phyloP scores from a whole-genome alignment of 331 rosid species.

The Rhamnella rubrinervis region DNA sequence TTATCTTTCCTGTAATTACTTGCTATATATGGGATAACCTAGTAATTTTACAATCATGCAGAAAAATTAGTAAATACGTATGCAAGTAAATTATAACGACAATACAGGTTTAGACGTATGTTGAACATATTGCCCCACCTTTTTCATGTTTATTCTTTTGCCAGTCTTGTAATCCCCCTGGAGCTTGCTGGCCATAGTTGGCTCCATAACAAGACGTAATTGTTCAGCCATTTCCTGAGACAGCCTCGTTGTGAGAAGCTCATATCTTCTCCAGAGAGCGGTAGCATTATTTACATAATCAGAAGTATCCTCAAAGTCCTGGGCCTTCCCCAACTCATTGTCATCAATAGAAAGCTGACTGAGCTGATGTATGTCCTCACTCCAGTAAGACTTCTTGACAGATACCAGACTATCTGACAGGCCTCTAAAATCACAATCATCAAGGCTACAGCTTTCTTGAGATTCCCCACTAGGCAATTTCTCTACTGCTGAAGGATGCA shows the following conservation, averaged over 20 bases:
- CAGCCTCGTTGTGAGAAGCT: conserved; percentile 66
- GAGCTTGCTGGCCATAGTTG: conserved; percentile 88
- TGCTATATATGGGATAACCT: conserved; percentile 85
- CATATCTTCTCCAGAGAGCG: conserved; percentile 72
- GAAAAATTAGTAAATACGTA: neutral
- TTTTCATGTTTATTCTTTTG: conserved; percentile 88
- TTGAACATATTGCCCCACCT: conserved; percentile 38
- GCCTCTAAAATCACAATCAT: conserved; percentile 25
- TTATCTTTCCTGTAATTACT: conserved; percentile 78
- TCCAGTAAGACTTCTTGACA: conserved; percentile 47
- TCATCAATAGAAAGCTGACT: conserved; percentile 53
- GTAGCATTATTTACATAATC: conserved; percentile 42
- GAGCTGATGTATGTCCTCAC: conserved; percentile 42
- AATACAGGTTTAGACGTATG: neutral
- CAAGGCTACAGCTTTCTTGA: conserved; percentile 27
- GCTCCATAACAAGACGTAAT: conserved; percentile 85
- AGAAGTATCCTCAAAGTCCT: conserved; percentile 41
- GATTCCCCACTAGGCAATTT: conserved; percentile 42
- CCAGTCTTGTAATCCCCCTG: conserved; percentile 95
- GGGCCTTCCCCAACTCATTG: conserved; percentile 63
- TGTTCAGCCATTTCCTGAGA: conserved; percentile 87
- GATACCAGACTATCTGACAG: conserved; percentile 57
- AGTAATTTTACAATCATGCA: neutral
- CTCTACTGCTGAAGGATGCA: conserved; percentile 39
- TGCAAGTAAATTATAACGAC: neutral